phyloP scores from a whole-genome alignment of 345 rosid genomes.

The Cardamine chenopodiifolia region DNA sequence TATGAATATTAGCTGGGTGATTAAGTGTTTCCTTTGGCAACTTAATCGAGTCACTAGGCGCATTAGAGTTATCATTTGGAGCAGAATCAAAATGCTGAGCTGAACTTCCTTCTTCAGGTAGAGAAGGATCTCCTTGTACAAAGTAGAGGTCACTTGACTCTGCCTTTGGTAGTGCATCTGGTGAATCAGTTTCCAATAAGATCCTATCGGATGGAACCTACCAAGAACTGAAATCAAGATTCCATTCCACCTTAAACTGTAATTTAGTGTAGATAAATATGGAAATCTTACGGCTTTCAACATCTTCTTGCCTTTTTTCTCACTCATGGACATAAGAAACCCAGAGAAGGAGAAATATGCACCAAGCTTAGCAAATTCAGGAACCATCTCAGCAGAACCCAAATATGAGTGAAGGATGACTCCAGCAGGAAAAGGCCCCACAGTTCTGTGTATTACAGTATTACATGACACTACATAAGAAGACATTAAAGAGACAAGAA shows the following conservation, averaged over 20 bases:
- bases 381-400: conserved; percentile 96
- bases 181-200: conserved; percentile 88
- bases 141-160: conserved; percentile 50
- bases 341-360: conserved; percentile 96
- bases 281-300: conserved; percentile 58
- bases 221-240: conserved; percentile 39
- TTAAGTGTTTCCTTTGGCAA: conserved; percentile 62
- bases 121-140: conserved; percentile 54
- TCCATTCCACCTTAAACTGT: neutral
- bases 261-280: conserved; percentile 12
- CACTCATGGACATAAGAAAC: conserved; percentile 76
- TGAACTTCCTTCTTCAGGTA: conserved; percentile 41
- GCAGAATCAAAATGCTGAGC: conserved; percentile 27
- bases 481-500: neutral
- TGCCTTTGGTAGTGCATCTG: conserved; percentile 81
- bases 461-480: conserved; percentile 16
- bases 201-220: conserved; percentile 84
- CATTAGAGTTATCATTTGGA: conserved; percentile 36
- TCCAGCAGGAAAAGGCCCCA: conserved; percentile 88
- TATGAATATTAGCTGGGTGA: conserved; percentile 86
- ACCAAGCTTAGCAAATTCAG: conserved; percentile 84
- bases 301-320: conserved; percentile 74
- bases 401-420: conserved; percentile 83
- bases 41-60: conserved; percentile 42
- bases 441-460: conserved; percentile 45